Conservation (phyloP, 345 rosid species). For the Moricandia arvensis region DNA sequence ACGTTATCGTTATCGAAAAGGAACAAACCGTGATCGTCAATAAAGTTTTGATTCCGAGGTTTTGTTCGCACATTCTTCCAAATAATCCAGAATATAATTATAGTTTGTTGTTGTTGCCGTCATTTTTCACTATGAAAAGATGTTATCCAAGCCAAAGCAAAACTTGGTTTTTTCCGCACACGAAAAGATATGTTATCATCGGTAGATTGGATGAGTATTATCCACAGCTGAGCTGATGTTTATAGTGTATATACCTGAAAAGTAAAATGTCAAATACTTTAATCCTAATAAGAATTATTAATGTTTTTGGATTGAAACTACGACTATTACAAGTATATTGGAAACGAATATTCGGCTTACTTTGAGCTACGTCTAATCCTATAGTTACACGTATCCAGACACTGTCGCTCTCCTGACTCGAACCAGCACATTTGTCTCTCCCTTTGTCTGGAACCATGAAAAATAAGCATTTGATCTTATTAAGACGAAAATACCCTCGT, state of each 20-base stretch:
- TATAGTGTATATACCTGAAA: not conserved
- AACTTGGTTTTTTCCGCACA: not conserved
- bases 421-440: constrained; percentile 5
- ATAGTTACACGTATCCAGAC: not conserved
- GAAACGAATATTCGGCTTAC: constrained; percentile 16
- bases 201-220: not conserved
- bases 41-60: not conserved
- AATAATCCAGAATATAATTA: not conserved
- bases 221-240: not conserved
- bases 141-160: not conserved
- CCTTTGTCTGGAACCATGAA: not conserved
- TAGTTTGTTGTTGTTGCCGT: not conserved
- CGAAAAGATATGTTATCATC: not conserved
- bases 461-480: not conserved
- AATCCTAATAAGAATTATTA: not conserved
- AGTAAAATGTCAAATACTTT: not conserved
- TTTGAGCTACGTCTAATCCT: not conserved
- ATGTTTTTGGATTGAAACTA: not conserved
- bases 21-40: not conserved
- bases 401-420: not conserved
- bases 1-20: not conserved
- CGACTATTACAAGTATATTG: not conserved
- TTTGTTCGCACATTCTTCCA: not conserved
- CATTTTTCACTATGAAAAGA: not conserved
- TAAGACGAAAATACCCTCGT: constrained; percentile 14